Evolutionary conservation across 345 rosid species (phyloP), one percentile per base, ranked within the genome.

Genomic region (Adansonia digitata): DNA sequence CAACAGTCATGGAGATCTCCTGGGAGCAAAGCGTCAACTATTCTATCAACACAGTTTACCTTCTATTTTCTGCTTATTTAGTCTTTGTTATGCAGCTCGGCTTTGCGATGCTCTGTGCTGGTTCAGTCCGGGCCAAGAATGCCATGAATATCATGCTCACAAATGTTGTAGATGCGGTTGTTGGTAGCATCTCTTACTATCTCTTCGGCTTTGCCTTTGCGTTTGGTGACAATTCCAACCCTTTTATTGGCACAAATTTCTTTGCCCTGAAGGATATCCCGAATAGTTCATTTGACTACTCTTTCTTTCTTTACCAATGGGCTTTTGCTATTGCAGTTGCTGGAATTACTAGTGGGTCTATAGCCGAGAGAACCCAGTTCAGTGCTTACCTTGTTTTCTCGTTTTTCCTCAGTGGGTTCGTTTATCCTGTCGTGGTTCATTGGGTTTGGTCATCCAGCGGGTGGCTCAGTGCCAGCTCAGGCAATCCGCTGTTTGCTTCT

Each of bases 191-290:
- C 49, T 88, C 92, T 62, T 90, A 86, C 73, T 88, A 78, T 80
- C 83, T 90, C 74, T 90, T 88, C 45, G 94, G 94, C 78, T 90
- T 90, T 77, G 94, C 90, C 68, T 86, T 88, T 79, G 89, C 94
- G 9, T 90, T 88, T 43, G 94, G 92, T 31, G 81, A 79, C 39
- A 37, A 0, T 56, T 69, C 90, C 46, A 90, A 88, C 52, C 88
- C 92, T 55, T 90, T 90, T 71, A 86, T 88, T 31, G 91, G 87
- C 39, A 81, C 88, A 29, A 71, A 35, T 70, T 85, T 46, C 83
- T 86, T 88, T 77, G 90, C 88, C 48, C 86, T 86, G 48, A 77
- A 60, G 45, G 81, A 83, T 62, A 57, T 90, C 11, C 94, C 92
- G 2, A 71, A 63, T 27, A 12, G 42, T 75, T 57, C 77, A 18